Base-by-base conservation (phyloP, 1,284 basidiomycete species). In the Fistulinella cinereoalba region DNA sequence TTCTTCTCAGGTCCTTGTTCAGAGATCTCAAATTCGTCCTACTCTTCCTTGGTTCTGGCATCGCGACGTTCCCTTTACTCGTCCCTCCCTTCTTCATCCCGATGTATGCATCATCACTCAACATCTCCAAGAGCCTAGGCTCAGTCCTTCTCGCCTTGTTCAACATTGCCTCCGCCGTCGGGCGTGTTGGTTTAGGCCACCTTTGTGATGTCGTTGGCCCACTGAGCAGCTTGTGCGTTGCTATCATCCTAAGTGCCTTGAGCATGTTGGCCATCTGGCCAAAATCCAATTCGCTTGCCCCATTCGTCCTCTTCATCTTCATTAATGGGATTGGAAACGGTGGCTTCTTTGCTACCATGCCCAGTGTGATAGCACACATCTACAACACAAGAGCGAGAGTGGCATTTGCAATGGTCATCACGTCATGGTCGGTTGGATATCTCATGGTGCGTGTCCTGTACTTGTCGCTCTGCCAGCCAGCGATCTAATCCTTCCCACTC, bases 41-140 rank as follows among this genome's bases (percentile, higher is more conserved):
- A 4, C 54, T 70, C 9, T 68, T 65, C 49, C 21, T 68, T 16
- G 67, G 62, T 4, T 63, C 58, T 25, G 62, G 55, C 13, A 47
- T 69, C 34, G 64, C 60, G 29, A 70, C 65, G 3, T 70, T 70
- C 46, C 69, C 66, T 16, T 49, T 67, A 21, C 64, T 71, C 37
- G 64, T 70, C n/a, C 62, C 69, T 1, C 61, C 68, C 11, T 69
- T 68, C 55, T 69, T 69, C 50, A 64, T 69, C 21, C 68, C 66
- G 3, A 54, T 59, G 10, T 70, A 70, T 46, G 66, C 67, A 27
- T 50, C 52, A 1, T 66, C 68, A 3, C 53, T 69, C 33, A 50
- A 53, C 19, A 54, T 65, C 22, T 61, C 68, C 6, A 31, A 49
- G 10, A 54, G 52, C 43, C 31, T 59, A 19, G 58, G 53, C 15